phyloP scores from a whole-genome alignment of 306 rosid species.

The Dryas octopetala region DNA sequence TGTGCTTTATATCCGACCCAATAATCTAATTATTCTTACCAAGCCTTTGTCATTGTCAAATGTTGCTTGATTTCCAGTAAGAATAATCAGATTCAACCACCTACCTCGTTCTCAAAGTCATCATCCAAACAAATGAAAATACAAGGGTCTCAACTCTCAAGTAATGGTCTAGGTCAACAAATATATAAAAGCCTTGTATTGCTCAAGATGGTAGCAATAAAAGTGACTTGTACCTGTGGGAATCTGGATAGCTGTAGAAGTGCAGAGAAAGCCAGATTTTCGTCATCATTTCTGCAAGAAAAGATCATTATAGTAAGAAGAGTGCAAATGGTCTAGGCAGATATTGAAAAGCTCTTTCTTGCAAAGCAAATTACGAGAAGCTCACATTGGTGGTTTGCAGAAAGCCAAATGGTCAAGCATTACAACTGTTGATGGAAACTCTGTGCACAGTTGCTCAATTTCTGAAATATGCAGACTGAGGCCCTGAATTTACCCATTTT shows the following conservation, averaged over 20 bases:
- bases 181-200: conserved; percentile 3
- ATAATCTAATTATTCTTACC: background rate
- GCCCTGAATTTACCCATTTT: conserved; percentile 52
- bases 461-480: conserved; percentile 70
- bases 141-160: background rate
- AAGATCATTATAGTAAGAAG: conserved; percentile 14
- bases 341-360: conserved; percentile 4
- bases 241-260: conserved; percentile 76
- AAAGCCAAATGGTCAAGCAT: conserved; percentile 85
- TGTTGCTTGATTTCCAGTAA: background rate
- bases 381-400: conserved; percentile 86
- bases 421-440: conserved; percentile 76
- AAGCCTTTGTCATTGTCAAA: conserved; percentile 4
- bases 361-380: background rate
- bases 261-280: conserved; percentile 52
- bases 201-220: background rate
- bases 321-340: background rate
- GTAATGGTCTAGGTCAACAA: background rate
- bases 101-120: background rate
- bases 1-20: background rate
- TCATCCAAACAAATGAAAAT: background rate
- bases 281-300: conserved; percentile 71
- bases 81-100: background rate
- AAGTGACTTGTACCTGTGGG: conserved; percentile 58
- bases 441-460: conserved; percentile 75